Evolutionary conservation across 305 asterid species (phyloP).

Genomic region (Solanum hybrid): DNA sequence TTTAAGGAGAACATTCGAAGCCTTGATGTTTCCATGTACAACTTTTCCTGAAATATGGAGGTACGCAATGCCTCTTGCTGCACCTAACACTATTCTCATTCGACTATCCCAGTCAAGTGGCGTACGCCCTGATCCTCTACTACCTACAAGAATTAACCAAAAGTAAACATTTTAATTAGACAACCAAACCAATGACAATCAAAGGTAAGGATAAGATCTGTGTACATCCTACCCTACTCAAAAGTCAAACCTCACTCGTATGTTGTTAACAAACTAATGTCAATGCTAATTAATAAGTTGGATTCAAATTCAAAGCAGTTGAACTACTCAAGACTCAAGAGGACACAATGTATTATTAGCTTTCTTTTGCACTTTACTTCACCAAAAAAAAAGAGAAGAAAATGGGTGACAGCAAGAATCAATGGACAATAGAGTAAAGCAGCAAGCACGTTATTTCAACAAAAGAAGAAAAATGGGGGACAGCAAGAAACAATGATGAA

Average conservation of each 20-base stretch:
- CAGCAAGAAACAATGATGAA: neutral
- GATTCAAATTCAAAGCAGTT: neutral
- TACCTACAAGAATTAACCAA: conserved; percentile 36
- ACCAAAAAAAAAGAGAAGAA: neutral
- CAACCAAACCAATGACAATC: neutral
- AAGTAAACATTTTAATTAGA: neutral
- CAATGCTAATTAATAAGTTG: neutral
- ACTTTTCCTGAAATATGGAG: conserved; percentile 59
- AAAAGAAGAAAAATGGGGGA: neutral
- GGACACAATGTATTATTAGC: neutral
- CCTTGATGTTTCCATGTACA: conserved; percentile 89
- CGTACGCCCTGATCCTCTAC: conserved; percentile 95
- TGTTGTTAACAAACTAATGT: neutral
- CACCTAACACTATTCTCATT: conserved; percentile 55
- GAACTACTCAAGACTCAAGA: neutral
- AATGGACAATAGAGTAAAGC: neutral
- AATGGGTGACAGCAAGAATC: conserved; percentile 1
- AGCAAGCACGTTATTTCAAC: neutral
- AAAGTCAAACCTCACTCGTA: neutral
- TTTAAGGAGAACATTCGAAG: conserved; percentile 81
- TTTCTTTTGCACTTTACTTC: neutral
- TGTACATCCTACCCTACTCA: neutral
- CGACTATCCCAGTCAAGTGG: conserved; percentile 95
- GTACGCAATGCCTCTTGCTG: conserved; percentile 80
- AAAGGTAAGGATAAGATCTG: neutral